phyloP scores from a whole-genome alignment of 768 basidiomycete species.

The Phallus indusiatus region DNA sequence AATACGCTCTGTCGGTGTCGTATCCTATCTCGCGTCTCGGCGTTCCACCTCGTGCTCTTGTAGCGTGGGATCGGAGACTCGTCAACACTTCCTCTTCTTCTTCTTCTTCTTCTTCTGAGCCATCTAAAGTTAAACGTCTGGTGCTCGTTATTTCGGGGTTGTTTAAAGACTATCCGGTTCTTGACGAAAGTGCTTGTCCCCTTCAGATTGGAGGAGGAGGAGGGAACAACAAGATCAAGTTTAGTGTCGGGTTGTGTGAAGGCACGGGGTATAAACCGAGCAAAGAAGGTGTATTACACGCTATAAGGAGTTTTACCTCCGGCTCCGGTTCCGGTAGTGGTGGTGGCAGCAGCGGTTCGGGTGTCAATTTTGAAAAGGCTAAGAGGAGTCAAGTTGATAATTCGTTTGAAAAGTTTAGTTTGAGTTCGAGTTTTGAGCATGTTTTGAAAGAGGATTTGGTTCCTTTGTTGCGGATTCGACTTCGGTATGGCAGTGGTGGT shows the following conservation, averaged over 20 bases:
- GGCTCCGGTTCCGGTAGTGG: too few relatives aligned
- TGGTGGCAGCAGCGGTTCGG: too few relatives aligned
- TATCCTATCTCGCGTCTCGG: conserved; percentile 45
- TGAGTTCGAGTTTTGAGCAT: conserved; percentile 54
- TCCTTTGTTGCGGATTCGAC: conserved; percentile 41
- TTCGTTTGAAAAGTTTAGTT: conserved; percentile 57
- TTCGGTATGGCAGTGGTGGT: conserved; percentile 38
- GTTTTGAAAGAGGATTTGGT: conserved; percentile 45
- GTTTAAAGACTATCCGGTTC: conserved; percentile 42
- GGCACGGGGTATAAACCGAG: conserved; percentile 59
- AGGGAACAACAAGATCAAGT: conserved; percentile 27
- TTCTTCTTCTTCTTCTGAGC: conserved; percentile 35
- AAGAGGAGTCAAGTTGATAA: background rate
- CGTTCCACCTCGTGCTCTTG: conserved; percentile 54
- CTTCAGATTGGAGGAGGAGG: conserved; percentile 35
- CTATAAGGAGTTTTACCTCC: conserved; percentile 40
- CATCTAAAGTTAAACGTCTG: conserved; percentile 50
- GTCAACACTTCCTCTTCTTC: too few relatives aligned
- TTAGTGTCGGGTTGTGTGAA: conserved; percentile 53
- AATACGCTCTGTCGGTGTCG: conserved; percentile 47
- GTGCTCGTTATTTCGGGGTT: conserved; percentile 57
- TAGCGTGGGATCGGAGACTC: conserved; percentile 68
- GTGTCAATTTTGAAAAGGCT: too few relatives aligned
- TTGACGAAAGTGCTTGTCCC: too few relatives aligned
- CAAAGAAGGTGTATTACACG: conserved; percentile 36